phyloP scores from a whole-genome alignment of 2,329 filamentous ascomycete species.

The Rasamsonia emersonii region DNA sequence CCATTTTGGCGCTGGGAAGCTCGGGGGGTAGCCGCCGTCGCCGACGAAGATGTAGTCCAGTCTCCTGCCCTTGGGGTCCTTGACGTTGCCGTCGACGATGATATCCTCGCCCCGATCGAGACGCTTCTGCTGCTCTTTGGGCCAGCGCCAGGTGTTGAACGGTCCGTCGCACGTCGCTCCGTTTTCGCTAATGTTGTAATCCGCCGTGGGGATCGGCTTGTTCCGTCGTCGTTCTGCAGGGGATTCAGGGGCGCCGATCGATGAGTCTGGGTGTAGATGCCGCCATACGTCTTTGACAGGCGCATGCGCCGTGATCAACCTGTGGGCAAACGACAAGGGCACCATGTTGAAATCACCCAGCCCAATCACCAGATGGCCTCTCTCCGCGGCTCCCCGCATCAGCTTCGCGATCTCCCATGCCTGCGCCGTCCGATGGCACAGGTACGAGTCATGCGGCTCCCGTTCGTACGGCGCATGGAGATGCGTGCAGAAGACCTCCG shows the following conservation, averaged over 20 bases:
- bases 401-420: constrained; percentile 92
- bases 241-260: constrained; percentile 64
- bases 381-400: constrained; percentile 69
- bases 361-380: constrained; percentile 74
- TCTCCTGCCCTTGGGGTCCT: constrained; percentile 70
- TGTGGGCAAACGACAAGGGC: constrained; percentile 76
- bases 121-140: constrained; percentile 58
- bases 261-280: constrained; percentile 72
- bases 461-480: constrained; percentile 80
- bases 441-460: constrained; percentile 72
- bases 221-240: constrained; percentile 57
- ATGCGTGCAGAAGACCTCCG: constrained; percentile 92
- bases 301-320: constrained; percentile 68
- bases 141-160: constrained; percentile 92
- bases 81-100: constrained; percentile 53
- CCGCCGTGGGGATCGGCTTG: constrained; percentile 62
- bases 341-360: constrained; percentile 96
- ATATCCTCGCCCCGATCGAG: constrained; percentile 58
- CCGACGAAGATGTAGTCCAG: constrained; percentile 91
- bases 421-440: constrained; percentile 83
- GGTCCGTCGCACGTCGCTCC: constrained; percentile 79
- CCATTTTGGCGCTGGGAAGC: constrained; percentile 47
- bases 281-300: constrained; percentile 80
- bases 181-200: constrained; percentile 69
- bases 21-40: constrained; percentile 35